Evolutionary conservation across 1,284 basidiomycete genomes (phyloP), one percentile per base, ranked within the genome.

Genomic region (Naganishia albida): DNA sequence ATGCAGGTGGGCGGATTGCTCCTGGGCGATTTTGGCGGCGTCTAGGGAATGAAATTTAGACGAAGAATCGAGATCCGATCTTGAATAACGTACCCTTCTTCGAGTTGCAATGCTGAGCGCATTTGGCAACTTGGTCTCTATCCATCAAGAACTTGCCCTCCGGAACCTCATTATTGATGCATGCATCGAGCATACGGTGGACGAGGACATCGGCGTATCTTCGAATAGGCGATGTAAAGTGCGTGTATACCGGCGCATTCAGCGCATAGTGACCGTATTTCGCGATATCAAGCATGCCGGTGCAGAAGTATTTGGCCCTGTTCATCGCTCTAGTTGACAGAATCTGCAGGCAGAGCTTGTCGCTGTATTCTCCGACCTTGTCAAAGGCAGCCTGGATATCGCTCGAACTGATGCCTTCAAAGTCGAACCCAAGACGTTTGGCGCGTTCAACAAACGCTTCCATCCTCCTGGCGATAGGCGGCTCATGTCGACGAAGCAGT

Each of bases 231-330:
- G 91, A 93, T 18, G 94, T 96, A 80, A 97, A 99, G 79, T 99
- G 95, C 26, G 94, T 96, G 82, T 99, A 99, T 57, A 99, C 82
- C 8, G 96, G 93, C 7, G 87, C 83, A 72, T 88, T 95, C 72
- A 99, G 83, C 1, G 93, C 88, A 77, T 91, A 98, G 80, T 99
- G 96, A 40, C 85, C 81, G 77, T 98, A 99, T 81, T 99, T 98
- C 50, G 93, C 91, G 74, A 99, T 99, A 80, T 99, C 96, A 71
- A 99, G 84, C 92, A 98, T 96, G 70, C 96, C 96, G 28, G 94
- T 87, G 77, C 95, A 99, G 86, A 97, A 99, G 81, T 99, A 98
- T 77, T 94, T 94, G 69, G 96, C 91, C 60, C 87, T 86, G 67
- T 89, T 88, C 72, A 95, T 96, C 20, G 92, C 87, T 79, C 96